Evolutionary conservation across 768 basidiomycete genomes (phyloP).

Genomic region (Phanerodontia chrysosporium): DNA sequence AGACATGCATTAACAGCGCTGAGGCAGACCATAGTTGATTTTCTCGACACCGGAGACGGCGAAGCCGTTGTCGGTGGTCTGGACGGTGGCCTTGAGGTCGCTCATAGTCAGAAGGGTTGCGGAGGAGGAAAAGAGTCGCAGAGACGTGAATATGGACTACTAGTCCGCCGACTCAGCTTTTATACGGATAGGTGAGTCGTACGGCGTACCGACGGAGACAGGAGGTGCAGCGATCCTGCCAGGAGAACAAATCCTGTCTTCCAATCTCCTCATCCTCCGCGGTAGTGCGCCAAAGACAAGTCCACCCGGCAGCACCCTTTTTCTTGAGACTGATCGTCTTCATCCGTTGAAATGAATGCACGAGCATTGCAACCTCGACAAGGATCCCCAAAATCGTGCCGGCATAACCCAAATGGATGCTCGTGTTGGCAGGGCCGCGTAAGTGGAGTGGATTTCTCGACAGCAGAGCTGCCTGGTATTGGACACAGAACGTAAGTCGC

Average conservation of each 20-base stretch:
- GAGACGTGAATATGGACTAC: neutral
- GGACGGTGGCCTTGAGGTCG: constrained; percentile 15
- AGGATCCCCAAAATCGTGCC: neutral
- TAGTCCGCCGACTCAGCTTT: neutral
- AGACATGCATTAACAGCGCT: neutral
- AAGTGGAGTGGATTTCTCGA: neutral
- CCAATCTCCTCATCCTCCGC: neutral
- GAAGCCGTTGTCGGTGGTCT: constrained; percentile 9
- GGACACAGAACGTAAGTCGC: too few species aligned
- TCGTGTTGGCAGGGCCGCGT: neutral
- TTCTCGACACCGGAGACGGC: constrained; percentile 10
- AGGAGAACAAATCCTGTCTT: neutral
- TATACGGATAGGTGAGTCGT: neutral
- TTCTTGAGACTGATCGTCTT: neutral
- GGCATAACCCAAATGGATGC: neutral
- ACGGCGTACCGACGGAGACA: neutral
- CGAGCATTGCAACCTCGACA: neutral
- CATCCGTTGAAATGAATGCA: neutral
- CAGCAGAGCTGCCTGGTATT: too few species aligned
- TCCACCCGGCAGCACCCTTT: neutral
- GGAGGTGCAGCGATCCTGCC: neutral
- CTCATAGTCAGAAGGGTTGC: constrained; percentile 3
- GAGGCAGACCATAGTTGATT: constrained; percentile 13
- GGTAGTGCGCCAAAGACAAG: neutral
- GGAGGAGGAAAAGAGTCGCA: neutral